These are phyloP conservation scores for Leccinum rimulosum DNA, from an alignment of 768 basidiomycete species.

Conservation along the genomic window DNA sequence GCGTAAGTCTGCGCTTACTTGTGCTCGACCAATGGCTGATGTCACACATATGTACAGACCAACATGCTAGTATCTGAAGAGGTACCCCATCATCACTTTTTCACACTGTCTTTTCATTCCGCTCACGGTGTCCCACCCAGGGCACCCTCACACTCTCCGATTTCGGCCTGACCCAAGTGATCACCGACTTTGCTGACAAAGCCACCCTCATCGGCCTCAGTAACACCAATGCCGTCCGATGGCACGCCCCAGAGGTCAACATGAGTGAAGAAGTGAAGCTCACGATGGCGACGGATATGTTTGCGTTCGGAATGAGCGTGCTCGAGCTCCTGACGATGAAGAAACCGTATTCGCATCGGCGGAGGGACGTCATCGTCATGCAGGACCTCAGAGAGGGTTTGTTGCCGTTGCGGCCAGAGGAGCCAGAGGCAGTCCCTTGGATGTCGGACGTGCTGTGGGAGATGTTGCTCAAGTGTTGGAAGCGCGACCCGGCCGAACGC, in stretches of 20 bases:
- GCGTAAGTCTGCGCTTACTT: constrained; percentile 39
- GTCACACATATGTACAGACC: constrained; percentile 32
- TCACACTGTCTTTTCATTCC: background rate
- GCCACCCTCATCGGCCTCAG: constrained; percentile 47
- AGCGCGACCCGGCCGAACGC: constrained; percentile 34
- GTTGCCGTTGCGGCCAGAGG: constrained; percentile 44
- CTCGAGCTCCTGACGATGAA: constrained; percentile 55
- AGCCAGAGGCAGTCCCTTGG: constrained; percentile 33
- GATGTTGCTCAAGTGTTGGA: constrained; percentile 48
- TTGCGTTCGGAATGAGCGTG: constrained; percentile 60
- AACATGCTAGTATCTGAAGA: constrained; percentile 57
- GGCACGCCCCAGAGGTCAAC: constrained; percentile 62
- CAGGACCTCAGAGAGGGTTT: constrained; percentile 39
- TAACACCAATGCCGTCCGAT: constrained; percentile 46
- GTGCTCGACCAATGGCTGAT: constrained; percentile 5
- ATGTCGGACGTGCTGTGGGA: constrained; percentile 49
- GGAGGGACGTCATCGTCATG: constrained; percentile 50
- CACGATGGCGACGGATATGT: constrained; percentile 50
- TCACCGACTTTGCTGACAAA: constrained; percentile 55
- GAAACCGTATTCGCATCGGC: constrained; percentile 49
- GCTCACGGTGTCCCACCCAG: constrained; percentile 26
- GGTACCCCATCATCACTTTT: constrained; percentile 23
- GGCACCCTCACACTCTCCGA: constrained; percentile 57
- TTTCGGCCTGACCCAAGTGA: constrained; percentile 62
- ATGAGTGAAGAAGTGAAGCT: constrained; percentile 40